Evolutionary conservation across 2,329 filamentous ascomycete species (phyloP), one percentile per base, ranked within the genome.

Genomic region (Cadophora sp.): DNA sequence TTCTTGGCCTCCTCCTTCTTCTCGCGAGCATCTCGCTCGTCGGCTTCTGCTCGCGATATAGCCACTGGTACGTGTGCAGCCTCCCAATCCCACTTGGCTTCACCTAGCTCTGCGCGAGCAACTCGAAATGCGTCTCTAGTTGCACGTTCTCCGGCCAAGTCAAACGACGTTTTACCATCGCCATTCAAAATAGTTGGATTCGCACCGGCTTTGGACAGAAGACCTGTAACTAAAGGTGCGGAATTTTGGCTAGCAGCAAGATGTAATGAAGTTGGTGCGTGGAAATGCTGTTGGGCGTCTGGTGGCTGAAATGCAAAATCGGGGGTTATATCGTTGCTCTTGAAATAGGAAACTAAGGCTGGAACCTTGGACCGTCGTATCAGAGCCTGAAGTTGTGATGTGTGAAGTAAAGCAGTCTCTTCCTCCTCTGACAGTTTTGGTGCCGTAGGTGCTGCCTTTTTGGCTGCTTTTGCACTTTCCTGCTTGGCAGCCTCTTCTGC

Each of bases 41-140:
- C 91, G 0, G 89, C 91, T 62, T 97, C 93, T 1, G 83, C 83
- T 72, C 88, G 89, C 2, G 87, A 89, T 58, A 99, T 81, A 0
- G 91, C 82, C 0, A 89, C 75, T 0, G 94, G 93, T 0, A 99
- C 87, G 30, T 86, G 86, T 1, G 93, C 90, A 0, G 81, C 82
- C 3, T 91, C 87, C 96, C 96, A 99, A 71, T 92, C 81, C 88
- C 91, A 97, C 20, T 82, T 85, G 0, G 78, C 77, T 76, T 97
- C 93, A 18, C 94, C 94, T 1, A 97, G 83, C 75, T 96, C 91
- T 39, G 87, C 85, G 7, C 96, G 91, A 4, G 94, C 93, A 1
- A 97, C 88, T 1, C 96, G 91, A 81, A 99, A 99, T 0, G 94
- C 92, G 76, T 98, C 94, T 1, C 95, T 88, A 0, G 94, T 97